Evolutionary conservation across 2,329 filamentous ascomycete species (phyloP).

Genomic region (Elsinoe necatrix): DNA sequence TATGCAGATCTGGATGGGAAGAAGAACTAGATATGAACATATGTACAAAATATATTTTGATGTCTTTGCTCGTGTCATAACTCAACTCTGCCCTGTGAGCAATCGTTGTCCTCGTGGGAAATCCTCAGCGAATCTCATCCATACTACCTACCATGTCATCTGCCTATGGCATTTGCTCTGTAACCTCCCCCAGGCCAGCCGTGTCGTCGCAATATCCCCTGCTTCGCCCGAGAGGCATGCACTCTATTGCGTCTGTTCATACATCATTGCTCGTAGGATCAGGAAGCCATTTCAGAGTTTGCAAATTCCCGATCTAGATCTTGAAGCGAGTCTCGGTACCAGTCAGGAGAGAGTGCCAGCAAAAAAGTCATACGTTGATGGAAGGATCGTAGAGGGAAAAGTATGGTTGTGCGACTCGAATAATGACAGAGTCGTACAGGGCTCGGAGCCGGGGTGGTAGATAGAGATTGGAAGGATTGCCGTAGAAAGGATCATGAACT

Average conservation of each 20-base stretch:
- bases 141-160: background rate
- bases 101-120: background rate
- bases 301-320: background rate
- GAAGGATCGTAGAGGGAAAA: background rate
- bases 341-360: background rate
- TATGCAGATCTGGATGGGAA: slow-evolving; percentile 53
- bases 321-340: background rate
- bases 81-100: background rate
- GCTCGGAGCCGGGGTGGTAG: background rate
- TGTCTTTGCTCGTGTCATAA: background rate
- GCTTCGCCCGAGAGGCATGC: background rate
- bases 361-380: background rate
- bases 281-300: slow-evolving; percentile 9
- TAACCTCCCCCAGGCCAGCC: background rate
- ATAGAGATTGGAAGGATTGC: background rate
- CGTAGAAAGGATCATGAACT: background rate
- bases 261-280: background rate
- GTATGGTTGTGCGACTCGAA: background rate
- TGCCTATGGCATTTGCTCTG: background rate
- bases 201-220: background rate
- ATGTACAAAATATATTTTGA: background rate
- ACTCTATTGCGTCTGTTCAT: background rate
- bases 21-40: slow-evolving; percentile 21
- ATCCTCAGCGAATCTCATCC: background rate
- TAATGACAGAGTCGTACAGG: slow-evolving; percentile 1